Percentiles rank a stretch among this genome's conserved stretches.
Conservation (phyloP, 2,329 filamentous ascomycete species). For the Nakataea oryzae region DNA sequence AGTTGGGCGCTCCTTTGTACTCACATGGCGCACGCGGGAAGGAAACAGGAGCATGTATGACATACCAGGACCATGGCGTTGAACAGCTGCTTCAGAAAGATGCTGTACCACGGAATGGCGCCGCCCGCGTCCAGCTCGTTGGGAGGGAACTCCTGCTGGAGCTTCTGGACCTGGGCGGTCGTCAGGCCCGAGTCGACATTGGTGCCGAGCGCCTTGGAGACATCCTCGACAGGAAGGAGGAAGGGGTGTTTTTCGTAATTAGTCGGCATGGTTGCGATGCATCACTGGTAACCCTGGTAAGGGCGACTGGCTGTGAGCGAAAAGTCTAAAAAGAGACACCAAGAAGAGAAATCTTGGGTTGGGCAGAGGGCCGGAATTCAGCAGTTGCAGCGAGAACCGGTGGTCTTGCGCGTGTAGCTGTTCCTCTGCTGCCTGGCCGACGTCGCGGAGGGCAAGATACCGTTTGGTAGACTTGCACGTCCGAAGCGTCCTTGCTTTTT, state of each 20-base stretch:
- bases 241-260: constrained; percentile 47
- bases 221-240: constrained; percentile 50
- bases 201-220: constrained; percentile 50
- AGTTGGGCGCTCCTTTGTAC: not conserved
- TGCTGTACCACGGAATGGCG: constrained; percentile 60
- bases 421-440: not conserved
- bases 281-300: not conserved
- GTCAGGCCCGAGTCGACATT: constrained; percentile 58
- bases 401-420: not conserved
- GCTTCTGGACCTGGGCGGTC: constrained; percentile 44
- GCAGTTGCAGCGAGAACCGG: not conserved
- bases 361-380: too few relatives aligned
- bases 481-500: not conserved
- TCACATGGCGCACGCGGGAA: constrained; percentile 11
- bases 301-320: not conserved
- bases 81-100: constrained; percentile 60
- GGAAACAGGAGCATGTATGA: constrained; percentile 7
- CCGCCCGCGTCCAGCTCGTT: constrained; percentile 64
- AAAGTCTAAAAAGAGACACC: not conserved
- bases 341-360: not conserved
- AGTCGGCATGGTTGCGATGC: constrained; percentile 24
- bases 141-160: constrained; percentile 48
- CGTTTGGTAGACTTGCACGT: not conserved
- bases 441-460: not conserved
- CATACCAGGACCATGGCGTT: constrained; percentile 68